Conservation (phyloP, 352 stramenopile species). For the Pythium phragmitis region DNA sequence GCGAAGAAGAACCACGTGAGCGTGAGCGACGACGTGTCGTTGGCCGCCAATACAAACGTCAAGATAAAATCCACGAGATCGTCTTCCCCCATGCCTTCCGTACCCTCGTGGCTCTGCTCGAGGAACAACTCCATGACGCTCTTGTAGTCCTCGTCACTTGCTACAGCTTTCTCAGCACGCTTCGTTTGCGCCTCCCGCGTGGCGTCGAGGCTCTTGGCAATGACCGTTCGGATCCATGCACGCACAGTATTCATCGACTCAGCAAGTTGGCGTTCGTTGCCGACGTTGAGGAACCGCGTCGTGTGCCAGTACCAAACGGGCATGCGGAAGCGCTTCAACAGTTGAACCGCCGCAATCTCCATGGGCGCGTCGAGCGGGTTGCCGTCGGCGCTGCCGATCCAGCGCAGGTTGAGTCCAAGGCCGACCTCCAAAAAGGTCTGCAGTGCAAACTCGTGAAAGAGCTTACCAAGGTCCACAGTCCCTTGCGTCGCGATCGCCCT, state of each 20-base stretch:
- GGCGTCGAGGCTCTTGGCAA: conserved; percentile 26
- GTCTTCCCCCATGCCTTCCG: conserved; percentile 35
- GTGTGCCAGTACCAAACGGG: conserved; percentile 60
- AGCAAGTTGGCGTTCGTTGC: conserved; percentile 35
- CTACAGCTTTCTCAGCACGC: no score
- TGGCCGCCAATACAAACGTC: conserved; percentile 62
- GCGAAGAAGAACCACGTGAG: conserved; percentile 75
- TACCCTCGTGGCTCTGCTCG: conserved; percentile 18
- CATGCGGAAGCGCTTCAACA: conserved; percentile 47
- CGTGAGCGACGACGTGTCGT: conserved; percentile 72
- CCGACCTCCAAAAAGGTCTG: conserved; percentile 53
- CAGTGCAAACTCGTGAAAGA: conserved; percentile 51
- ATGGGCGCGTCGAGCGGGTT: conserved; percentile 50
- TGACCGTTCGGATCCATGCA: conserved; percentile 43
- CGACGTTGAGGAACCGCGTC: conserved; percentile 43
- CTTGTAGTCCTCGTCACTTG: conserved; percentile 13
- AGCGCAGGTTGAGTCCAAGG: conserved; percentile 47
- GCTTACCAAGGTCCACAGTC: conserved; percentile 25
- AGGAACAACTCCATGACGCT: conserved; percentile 25
- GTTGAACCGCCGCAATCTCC: conserved; percentile 27
- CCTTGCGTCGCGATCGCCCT: conserved; percentile 1
- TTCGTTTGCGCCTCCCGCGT: conserved; percentile 3
- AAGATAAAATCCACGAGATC: conserved; percentile 75
- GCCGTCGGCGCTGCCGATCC: conserved; percentile 33
- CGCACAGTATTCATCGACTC: conserved; percentile 34